Percentiles rank a stretch among this genome's conserved stretches.
Conservation (phyloP, 1,284 basidiomycete genomes). For the Boletus sp. region DNA sequence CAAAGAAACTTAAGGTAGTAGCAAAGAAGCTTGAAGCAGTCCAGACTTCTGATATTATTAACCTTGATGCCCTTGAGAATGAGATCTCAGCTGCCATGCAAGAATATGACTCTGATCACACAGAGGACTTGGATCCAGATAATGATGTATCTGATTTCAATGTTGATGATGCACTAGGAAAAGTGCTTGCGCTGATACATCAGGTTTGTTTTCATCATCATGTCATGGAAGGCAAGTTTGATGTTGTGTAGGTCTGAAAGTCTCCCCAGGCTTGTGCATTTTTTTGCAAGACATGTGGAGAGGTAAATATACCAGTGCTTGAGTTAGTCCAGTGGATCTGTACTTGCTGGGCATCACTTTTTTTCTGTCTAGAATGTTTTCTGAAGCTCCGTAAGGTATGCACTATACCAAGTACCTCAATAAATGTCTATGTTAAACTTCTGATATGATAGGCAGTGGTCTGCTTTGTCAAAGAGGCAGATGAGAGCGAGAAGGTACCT, state of each 20-base stretch:
- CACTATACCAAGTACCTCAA: neutral
- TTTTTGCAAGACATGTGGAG: neutral
- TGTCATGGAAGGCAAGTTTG: neutral
- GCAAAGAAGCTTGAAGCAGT: no score
- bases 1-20: no score
- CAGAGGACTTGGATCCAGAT: neutral
- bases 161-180: neutral
- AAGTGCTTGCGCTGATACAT: neutral
- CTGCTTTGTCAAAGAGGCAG: neutral
- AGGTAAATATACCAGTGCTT: neutral
- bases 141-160: neutral
- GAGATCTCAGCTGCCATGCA: no score
- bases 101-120: no score
- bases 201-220: neutral
- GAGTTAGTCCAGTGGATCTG: neutral
- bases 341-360: neutral
- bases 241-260: neutral
- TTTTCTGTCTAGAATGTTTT: neutral
- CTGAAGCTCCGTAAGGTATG: neutral
- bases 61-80: no score
- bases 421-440: neutral
- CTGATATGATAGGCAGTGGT: neutral
- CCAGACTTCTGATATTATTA: no score
- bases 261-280: neutral
- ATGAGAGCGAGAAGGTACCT: neutral